Evolutionary conservation across 2,329 filamentous ascomycete species (phyloP), one percentile per base, ranked within the genome.

Genomic region (Bisporella sp.): DNA sequence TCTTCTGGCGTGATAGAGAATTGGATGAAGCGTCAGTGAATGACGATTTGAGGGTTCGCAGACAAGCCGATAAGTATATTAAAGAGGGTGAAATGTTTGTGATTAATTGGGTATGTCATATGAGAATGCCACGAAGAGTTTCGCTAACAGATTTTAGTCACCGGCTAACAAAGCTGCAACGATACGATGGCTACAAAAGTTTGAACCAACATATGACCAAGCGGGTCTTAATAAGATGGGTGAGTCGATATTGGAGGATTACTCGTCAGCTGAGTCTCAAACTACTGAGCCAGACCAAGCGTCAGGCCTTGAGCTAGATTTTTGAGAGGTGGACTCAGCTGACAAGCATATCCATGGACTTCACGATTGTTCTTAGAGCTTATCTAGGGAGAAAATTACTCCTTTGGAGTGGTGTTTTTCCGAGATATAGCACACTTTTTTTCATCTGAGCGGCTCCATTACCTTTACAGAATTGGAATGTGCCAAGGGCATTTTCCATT

Each of bases 11-110:
- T 57, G 89, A 89, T 65, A 84, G 92, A 4, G 80, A 87, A 47
- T 85, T 83, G 64, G 87, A 92, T 13, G 86, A 90, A 64, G 95
- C 89, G 0, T 96, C 90, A 46, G 92, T 90, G 60, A 85, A 93
- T 67, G 84, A 85, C 31, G 92, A 97, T 72, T 89, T 95, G 53
- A 88, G 86, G 62, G 89, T 92, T 54, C 83, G 92, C 54, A 95
- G 95, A 69, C 89, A 89, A 65, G 90, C 93, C 1, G 90, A 96
- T 69, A 93, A 93, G 69, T 84, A 89, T 64, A 83, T 93, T 58
- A 96, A 95, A 72, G 92, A 97, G 57, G 87, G 86, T 12, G 92
- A 97, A 62, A 81, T 95, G 56, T 97, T 95, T 68, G 82, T 89
- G 46, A 84, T 97, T 58, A 84, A 85, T 65, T 97, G 86, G 75